Percentiles rank a stretch among this genome's conserved stretches.
phyloP scores from a whole-genome alignment of 306 rosid genomes.

The Nissolia schottii region DNA sequence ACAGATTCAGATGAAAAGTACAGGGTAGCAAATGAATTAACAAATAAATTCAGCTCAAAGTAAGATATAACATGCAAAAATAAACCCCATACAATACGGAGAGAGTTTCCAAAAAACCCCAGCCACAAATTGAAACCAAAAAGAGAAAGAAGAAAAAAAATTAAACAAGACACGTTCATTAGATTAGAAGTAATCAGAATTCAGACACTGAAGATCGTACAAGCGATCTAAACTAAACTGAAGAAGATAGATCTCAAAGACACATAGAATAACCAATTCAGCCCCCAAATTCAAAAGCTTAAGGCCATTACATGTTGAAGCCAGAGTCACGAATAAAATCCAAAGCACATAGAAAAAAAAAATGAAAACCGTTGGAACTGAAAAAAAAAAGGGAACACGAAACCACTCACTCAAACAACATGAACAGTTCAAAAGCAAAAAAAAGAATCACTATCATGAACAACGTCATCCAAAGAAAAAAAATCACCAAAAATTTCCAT shows the following conservation, averaged over 20 bases:
- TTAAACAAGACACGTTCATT: constrained; percentile 21
- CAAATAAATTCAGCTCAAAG: background rate
- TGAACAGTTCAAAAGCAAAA: background rate
- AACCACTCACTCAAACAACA: background rate
- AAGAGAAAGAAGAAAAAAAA: background rate
- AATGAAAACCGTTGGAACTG: background rate
- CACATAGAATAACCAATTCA: constrained; percentile 7
- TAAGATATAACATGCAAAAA: background rate
- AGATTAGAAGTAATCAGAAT: background rate
- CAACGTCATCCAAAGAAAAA: constrained; percentile 11
- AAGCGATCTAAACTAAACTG: constrained; percentile 34
- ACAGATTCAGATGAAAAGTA: background rate
- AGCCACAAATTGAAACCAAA: background rate
- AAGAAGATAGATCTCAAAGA: constrained; percentile 25
- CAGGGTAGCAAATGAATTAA: background rate
- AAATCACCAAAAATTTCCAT: background rate
- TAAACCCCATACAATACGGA: background rate
- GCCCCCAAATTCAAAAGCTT: background rate
- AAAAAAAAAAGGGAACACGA: background rate
- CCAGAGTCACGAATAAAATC: constrained; percentile 12
- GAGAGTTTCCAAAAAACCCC: background rate
- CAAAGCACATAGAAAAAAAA: background rate
- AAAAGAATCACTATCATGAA: constrained; percentile 11
- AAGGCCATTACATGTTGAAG: background rate
- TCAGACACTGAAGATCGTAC: background rate